phyloP scores from a whole-genome alignment of 1,139 yeast species.

The Saccharomyces hybrid region DNA sequence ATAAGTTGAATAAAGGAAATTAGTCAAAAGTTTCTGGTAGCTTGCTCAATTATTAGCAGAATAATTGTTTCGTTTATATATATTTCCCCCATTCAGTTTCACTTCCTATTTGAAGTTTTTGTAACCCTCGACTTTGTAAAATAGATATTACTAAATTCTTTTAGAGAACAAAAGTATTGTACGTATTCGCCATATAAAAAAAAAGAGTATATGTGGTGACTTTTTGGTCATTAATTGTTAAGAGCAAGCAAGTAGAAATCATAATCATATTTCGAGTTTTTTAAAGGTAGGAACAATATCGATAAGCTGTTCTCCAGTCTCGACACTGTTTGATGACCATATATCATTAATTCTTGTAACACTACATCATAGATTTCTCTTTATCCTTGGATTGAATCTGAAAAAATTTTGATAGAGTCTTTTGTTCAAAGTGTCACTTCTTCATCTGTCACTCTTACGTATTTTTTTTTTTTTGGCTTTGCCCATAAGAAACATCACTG shows the following conservation, averaged over 20 bases:
- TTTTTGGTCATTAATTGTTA: background rate
- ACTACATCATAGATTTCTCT: background rate
- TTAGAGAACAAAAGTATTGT: background rate
- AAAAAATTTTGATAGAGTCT: background rate
- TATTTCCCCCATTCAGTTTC: constrained; percentile 1
- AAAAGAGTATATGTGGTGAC: background rate
- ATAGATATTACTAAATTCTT: constrained; percentile 4
- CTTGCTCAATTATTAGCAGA: background rate
- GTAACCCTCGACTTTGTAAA: constrained; percentile 4
- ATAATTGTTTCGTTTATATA: background rate
- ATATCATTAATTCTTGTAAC: background rate
- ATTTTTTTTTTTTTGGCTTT: background rate
- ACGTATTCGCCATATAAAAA: background rate
- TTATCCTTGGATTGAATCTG: background rate
- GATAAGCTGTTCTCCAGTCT: background rate
- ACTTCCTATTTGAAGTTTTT: constrained; percentile 4
- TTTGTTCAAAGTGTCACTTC: background rate
- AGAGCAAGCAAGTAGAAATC: background rate
- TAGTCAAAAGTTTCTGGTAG: background rate
- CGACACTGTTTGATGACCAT: background rate
- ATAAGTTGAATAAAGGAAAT: constrained; percentile 9
- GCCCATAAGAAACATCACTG: background rate
- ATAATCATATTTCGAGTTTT: background rate
- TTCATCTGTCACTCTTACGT: background rate
- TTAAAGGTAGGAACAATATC: background rate